Evolutionary conservation across 1,284 basidiomycete genomes (phyloP).

Genomic region (Austroboletus niveus): DNA sequence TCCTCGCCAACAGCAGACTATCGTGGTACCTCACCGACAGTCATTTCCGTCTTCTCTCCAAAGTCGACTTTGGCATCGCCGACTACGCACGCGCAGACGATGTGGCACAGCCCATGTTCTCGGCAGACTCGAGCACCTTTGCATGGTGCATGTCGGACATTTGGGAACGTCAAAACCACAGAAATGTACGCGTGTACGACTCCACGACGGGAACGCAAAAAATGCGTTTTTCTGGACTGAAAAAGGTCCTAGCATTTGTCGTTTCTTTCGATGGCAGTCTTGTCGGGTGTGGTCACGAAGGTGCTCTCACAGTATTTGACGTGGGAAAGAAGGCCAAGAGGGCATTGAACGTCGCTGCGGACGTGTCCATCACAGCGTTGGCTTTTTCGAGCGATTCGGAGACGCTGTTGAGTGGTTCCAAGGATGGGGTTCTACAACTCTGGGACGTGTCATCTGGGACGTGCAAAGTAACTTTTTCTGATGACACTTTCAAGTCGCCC

Average conservation of each 20-base stretch:
- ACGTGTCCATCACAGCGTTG: constrained; percentile 5
- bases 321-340: constrained; percentile 5
- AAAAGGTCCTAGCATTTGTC: constrained; percentile 9
- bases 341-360: not conserved
- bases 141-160: constrained; percentile 13
- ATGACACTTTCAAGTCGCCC: not conserved
- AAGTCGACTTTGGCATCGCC: constrained; percentile 13
- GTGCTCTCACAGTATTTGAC: constrained; percentile 12
- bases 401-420: constrained; percentile 9
- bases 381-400: constrained; percentile 8
- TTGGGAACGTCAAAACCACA: constrained; percentile 3
- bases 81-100: constrained; percentile 2
- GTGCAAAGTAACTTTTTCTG: constrained; percentile 5
- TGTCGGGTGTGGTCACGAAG: constrained; percentile 15
- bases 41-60: constrained; percentile 2
- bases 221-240: constrained; percentile 7
- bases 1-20: constrained; percentile 2
- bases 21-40: constrained; percentile 11
- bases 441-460: constrained; percentile 8
- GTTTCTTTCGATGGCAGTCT: constrained; percentile 3
- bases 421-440: constrained; percentile 1
- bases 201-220: constrained; percentile 10
- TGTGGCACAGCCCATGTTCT: constrained; percentile 6
- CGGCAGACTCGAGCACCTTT: constrained; percentile 11
- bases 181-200: constrained; percentile 13